Conservation (phyloP, 1,139 yeast genomes). For the Candida pseudoviswanathii region DNA sequence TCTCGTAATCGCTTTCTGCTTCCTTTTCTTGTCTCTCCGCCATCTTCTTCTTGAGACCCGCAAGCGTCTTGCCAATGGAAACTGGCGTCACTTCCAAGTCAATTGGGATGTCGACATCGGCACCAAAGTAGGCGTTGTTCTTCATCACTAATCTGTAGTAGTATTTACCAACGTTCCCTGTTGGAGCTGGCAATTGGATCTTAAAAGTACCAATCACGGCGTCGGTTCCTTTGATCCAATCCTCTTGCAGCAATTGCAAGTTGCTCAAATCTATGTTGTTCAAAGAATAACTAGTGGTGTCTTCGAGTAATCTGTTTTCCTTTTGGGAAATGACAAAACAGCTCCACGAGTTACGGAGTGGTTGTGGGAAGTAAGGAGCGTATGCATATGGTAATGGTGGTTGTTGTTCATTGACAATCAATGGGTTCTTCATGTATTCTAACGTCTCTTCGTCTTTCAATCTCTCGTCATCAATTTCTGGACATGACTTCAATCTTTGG, state of each 20-base stretch:
- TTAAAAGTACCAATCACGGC: constrained; percentile 71
- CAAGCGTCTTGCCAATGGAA: constrained; percentile 30
- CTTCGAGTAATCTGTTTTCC: constrained; percentile 77
- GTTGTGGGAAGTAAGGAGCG: constrained; percentile 75
- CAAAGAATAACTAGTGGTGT: constrained; percentile 54
- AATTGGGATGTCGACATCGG: constrained; percentile 69
- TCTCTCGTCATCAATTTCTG: constrained; percentile 45
- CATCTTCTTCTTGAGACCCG: constrained; percentile 17
- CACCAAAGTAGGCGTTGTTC: constrained; percentile 69
- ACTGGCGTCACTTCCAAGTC: constrained; percentile 60
- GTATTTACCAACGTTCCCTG: constrained; percentile 59
- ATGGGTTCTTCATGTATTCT: constrained; percentile 73
- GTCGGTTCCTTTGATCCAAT: constrained; percentile 40
- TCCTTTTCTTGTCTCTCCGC: constrained; percentile 20
- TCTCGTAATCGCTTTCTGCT: constrained; percentile 23
- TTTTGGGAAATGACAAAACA: constrained; percentile 70
- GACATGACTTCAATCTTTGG: constrained; percentile 61
- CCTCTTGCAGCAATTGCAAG: constrained; percentile 51
- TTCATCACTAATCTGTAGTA: constrained; percentile 67
- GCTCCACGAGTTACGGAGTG: constrained; percentile 60
- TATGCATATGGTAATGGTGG: constrained; percentile 65
- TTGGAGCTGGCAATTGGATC: constrained; percentile 67
- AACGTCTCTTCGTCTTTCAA: constrained; percentile 52
- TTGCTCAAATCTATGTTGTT: constrained; percentile 59
- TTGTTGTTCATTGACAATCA: constrained; percentile 61